Conservation (phyloP, 306 rosid genomes). For the Prunus armeniaca region DNA sequence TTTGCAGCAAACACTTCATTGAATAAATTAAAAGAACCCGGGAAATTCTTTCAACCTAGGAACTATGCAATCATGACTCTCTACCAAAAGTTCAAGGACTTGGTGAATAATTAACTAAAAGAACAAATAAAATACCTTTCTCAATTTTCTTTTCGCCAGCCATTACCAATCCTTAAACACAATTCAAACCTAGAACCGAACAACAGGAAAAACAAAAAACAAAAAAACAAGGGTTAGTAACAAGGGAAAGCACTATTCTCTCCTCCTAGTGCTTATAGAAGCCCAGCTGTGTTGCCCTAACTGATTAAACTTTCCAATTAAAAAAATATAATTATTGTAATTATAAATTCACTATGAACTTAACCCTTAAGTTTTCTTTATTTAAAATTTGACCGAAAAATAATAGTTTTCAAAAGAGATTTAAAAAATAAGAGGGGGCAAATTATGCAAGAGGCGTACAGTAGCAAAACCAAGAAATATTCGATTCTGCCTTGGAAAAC, state of each 20-base stretch:
- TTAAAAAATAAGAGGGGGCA: background rate
- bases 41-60: background rate
- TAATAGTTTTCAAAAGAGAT: background rate
- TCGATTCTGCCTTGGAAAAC: background rate
- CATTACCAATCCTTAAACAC: conserved; percentile 26
- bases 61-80: background rate
- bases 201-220: background rate
- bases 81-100: background rate
- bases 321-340: background rate
- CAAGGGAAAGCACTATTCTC: background rate
- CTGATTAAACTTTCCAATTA: background rate
- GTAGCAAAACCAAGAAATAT: conserved; percentile 8
- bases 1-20: background rate
- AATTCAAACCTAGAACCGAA: conserved; percentile 19
- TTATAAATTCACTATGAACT: background rate
- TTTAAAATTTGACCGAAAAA: background rate
- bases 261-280: background rate
- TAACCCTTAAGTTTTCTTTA: conserved; percentile 2
- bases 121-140: conserved; percentile 29
- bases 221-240: background rate
- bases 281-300: background rate
- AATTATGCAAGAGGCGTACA: background rate
- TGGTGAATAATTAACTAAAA: background rate
- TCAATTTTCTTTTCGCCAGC: conserved; percentile 32
- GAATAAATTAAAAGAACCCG: background rate